Conservation (phyloP, 148 eudicot species). For the Dysphania ambrosioides region DNA sequence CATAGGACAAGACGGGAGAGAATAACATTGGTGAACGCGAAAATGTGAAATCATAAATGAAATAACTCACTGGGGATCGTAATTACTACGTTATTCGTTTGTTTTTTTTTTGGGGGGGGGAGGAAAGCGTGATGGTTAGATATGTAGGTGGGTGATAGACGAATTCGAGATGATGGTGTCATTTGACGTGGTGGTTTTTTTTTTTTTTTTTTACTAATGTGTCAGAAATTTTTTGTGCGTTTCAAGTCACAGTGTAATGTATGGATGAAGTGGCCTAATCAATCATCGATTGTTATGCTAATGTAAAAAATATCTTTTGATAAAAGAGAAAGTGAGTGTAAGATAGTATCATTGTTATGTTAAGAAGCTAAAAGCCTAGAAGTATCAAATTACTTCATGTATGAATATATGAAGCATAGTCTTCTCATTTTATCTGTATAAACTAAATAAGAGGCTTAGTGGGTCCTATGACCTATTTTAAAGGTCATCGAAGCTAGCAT, state of each 20-base stretch:
- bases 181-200: neutral
- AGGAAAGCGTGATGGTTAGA: neutral
- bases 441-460: too few species aligned
- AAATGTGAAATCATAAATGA: conserved; percentile 10
- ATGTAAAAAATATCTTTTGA: neutral
- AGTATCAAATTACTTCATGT: too few species aligned
- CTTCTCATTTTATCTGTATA: too few species aligned
- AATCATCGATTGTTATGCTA: conserved; percentile 29
- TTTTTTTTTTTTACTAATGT: neutral
- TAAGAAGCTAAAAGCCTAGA: too few species aligned
- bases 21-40: conserved; percentile 1
- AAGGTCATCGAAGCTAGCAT: too few species aligned
- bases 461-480: too few species aligned
- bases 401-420: too few species aligned
- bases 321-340: neutral
- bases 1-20: conserved; percentile 18
- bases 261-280: conserved; percentile 23
- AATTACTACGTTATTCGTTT: neutral
- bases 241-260: conserved; percentile 18
- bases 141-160: conserved; percentile 4
- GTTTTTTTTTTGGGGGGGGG: neutral
- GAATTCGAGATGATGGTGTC: neutral
- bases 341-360: neutral
- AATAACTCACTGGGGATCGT: conserved; percentile 10
- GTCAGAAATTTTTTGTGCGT: neutral